Evolutionary conservation across 257 asterid genomes (phyloP).

Genomic region (Avicennia marina): DNA sequence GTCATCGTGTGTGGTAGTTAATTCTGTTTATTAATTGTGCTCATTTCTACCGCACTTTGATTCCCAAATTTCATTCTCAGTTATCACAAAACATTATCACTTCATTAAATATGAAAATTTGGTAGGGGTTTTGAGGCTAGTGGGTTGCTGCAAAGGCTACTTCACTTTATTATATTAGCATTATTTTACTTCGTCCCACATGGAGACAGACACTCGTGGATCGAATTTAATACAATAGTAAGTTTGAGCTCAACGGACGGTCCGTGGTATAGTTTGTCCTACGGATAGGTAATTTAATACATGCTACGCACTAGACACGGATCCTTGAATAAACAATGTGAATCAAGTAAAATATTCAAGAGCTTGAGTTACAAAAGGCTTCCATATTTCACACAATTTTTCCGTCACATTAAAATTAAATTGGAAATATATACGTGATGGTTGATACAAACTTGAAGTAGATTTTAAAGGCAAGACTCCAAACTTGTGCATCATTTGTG

Average conservation of each 20-base stretch:
- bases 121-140: neutral
- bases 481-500: too few species aligned
- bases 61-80: neutral
- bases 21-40: neutral
- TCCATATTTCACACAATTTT: too few species aligned
- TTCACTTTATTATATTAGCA: slow-evolving; percentile 1
- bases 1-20: slow-evolving; percentile 14
- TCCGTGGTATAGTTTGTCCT: neutral
- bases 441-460: too few species aligned
- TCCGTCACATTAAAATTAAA: too few species aligned
- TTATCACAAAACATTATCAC: neutral
- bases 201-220: slow-evolving; percentile 24
- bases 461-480: too few species aligned
- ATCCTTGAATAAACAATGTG: too few species aligned
- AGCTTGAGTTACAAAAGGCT: too few species aligned
- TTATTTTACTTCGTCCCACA: slow-evolving; percentile 18
- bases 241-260: too few species aligned
- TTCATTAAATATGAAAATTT: neutral
- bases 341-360: too few species aligned
- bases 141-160: neutral
- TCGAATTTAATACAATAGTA: neutral
- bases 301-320: too few species aligned
- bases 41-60: slow-evolving; percentile 8
- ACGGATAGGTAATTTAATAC: too few species aligned
- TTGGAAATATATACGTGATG: too few species aligned